phyloP scores from a whole-genome alignment of 1,139 yeast genomes.

The Yamadazyma epiphylla region DNA sequence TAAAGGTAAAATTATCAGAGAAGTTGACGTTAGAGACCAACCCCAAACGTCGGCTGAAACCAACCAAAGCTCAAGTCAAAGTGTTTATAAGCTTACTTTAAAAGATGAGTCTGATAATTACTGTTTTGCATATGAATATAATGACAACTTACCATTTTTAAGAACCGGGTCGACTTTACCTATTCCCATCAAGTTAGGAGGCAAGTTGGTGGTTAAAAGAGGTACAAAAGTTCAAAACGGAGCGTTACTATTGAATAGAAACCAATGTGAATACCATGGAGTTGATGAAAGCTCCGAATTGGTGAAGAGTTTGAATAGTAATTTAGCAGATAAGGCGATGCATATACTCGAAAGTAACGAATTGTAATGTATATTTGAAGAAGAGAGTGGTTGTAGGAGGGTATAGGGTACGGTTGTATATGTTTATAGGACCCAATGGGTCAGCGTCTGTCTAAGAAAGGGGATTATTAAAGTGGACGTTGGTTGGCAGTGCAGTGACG shows the following conservation, averaged over 20 bases:
- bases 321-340: slow-evolving; percentile 33
- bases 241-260: slow-evolving; percentile 25
- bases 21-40: slow-evolving; percentile 23
- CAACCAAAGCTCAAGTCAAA: slow-evolving; percentile 6
- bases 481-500: too few relatives aligned
- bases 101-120: slow-evolving; percentile 29
- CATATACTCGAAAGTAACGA: slow-evolving; percentile 19
- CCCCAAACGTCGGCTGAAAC: background rate
- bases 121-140: slow-evolving; percentile 38
- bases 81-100: slow-evolving; percentile 30
- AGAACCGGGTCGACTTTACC: slow-evolving; percentile 24
- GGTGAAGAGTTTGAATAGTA: slow-evolving; percentile 19
- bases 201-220: slow-evolving; percentile 26
- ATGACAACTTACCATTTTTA: slow-evolving; percentile 33
- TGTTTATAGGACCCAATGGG: too few relatives aligned
- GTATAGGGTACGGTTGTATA: too few relatives aligned
- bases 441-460: too few relatives aligned
- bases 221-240: slow-evolving; percentile 36
- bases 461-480: too few relatives aligned
- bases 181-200: slow-evolving; percentile 37
- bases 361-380: too few relatives aligned
- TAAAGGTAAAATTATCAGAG: slow-evolving; percentile 25
- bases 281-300: slow-evolving; percentile 18
- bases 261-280: slow-evolving; percentile 33
- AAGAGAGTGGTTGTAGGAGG: too few relatives aligned